These are phyloP conservation scores for Aspergillus spinulosporus DNA, from an alignment of 2,329 filamentous ascomycete genomes.

Conservation along the genomic window DNA sequence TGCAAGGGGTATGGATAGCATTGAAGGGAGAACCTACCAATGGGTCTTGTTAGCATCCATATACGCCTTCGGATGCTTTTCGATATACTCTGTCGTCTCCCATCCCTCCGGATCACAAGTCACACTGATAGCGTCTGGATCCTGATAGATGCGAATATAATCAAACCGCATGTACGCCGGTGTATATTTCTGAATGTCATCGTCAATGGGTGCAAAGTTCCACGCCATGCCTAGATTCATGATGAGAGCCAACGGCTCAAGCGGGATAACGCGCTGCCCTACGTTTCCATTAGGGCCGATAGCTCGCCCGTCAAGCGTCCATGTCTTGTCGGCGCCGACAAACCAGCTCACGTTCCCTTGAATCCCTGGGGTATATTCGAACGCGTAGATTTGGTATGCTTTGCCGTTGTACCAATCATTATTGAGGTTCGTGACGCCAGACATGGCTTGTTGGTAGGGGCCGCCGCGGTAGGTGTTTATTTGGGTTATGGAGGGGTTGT, in stretches of 20 bases:
- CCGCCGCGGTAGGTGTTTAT: constrained; percentile 65
- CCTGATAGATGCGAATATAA: constrained; percentile 70
- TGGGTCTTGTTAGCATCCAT: constrained; percentile 63
- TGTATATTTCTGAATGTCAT: constrained; percentile 57
- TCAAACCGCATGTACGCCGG: constrained; percentile 68
- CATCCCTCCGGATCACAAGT: constrained; percentile 70
- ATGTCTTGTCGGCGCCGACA: constrained; percentile 64
- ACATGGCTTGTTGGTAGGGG: constrained; percentile 64
- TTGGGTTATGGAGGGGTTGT: constrained; percentile 57
- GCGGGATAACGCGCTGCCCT: constrained; percentile 63
- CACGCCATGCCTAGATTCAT: constrained; percentile 71
- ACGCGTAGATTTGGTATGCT: constrained; percentile 62
- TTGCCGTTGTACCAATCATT: constrained; percentile 67
- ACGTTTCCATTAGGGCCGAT: constrained; percentile 70
- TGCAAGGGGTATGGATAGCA: neutral
- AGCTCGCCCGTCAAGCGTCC: constrained; percentile 61
- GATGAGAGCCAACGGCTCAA: constrained; percentile 67
- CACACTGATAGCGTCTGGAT: constrained; percentile 56
- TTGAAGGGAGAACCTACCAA: constrained; percentile 51
- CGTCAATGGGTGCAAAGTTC: constrained; percentile 63
- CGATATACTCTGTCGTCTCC: constrained; percentile 67
- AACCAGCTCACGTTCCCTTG: constrained; percentile 67
- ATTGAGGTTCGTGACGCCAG: constrained; percentile 61
- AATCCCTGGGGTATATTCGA: constrained; percentile 63
- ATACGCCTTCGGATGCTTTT: constrained; percentile 61